These are phyloP conservation scores for Serendipita sp. DNA, from an alignment of 768 basidiomycete species.

Conservation along the genomic window DNA sequence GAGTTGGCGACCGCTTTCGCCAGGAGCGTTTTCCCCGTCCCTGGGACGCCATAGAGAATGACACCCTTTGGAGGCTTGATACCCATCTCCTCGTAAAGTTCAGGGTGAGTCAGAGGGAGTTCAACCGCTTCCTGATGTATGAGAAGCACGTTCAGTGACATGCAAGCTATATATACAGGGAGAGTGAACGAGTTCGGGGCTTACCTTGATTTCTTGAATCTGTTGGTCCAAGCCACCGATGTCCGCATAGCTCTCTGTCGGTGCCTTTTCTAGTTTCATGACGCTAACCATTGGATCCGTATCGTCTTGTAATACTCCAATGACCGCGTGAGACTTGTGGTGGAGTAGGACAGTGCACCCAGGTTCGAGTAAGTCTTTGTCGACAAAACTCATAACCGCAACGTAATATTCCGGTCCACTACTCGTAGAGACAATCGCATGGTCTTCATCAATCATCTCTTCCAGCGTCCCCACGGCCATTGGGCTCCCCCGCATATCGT, in stretches of 20 bases:
- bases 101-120: constrained; percentile 91
- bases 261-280: constrained; percentile 99
- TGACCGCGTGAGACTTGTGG: constrained; percentile 88
- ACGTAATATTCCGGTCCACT: constrained; percentile 96
- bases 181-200: constrained; percentile 12
- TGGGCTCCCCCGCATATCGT: constrained; percentile 85
- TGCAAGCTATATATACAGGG: background rate
- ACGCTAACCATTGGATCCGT: constrained; percentile 91
- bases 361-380: constrained; percentile 95
- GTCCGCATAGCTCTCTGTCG: constrained; percentile 96
- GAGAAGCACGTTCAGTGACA: background rate
- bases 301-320: constrained; percentile 92
- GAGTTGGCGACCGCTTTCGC: constrained; percentile 98
- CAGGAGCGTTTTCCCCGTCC: constrained; percentile 93
- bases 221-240: constrained; percentile 93
- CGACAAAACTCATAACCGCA: constrained; percentile 93
- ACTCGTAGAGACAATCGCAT: constrained; percentile 93
- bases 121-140: constrained; percentile 80
- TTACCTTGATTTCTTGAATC: constrained; percentile 96
- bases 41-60: constrained; percentile 95
- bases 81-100: constrained; percentile 99
- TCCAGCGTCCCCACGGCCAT: constrained; percentile 98
- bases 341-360: constrained; percentile 90
- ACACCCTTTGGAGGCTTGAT: constrained; percentile 99
- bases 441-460: constrained; percentile 96